Evolutionary conservation across 768 basidiomycete genomes (phyloP), one percentile per base, ranked within the genome.

Genomic region (Glaciozyma martinii): DNA sequence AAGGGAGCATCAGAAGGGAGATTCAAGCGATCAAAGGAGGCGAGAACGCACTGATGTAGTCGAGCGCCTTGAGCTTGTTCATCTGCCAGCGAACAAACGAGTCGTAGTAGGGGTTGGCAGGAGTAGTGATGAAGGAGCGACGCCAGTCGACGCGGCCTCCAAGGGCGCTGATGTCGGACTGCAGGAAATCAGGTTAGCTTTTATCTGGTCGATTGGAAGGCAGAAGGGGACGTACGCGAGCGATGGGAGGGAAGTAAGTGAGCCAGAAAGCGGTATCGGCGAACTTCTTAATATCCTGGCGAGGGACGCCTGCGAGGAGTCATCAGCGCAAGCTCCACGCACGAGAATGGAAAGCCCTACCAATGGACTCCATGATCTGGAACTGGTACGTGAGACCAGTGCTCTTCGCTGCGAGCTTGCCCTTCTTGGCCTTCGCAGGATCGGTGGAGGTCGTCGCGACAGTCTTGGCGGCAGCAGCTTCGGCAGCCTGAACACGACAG

Each of bases 121-220:
- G 87, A 30, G 95, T 97, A 0, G 95, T 98, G 69, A 97, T 76
- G 80, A 99, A 97, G 15, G 85, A 81, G 57, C 95, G 84, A 58
- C 95, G 85, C 95, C 95, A 99, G 79, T 99, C 95, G 72, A 98
- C 88, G 60, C 94, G 86, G 7, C 91, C 86, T n/a, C 95, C 95
- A 71, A 98, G 84, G 1, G 84, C 80, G 65, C 84, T 86, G 75
- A 94, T 83, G 76, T 99, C 95, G 50, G 73, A 75, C 81, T 84
- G 68, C 10, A 7, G 16, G 8, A 19, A 3, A 47, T 7, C 6
- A 32, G 49, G 21, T 21, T 19, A 47, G 33, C 52, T 53, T 27
- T 25, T 9, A 16, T 37, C 8, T 15, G 7, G n/a, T 62, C 40
- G 5, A 7, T 40, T 30, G 1, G 19, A 21, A 2, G 33, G 4